A percentile compares a stretch with the other conserved stretches of the same genome.
Evolutionary conservation across 1,139 yeast genomes (phyloP).

Genomic region (Diutina siamensis): DNA sequence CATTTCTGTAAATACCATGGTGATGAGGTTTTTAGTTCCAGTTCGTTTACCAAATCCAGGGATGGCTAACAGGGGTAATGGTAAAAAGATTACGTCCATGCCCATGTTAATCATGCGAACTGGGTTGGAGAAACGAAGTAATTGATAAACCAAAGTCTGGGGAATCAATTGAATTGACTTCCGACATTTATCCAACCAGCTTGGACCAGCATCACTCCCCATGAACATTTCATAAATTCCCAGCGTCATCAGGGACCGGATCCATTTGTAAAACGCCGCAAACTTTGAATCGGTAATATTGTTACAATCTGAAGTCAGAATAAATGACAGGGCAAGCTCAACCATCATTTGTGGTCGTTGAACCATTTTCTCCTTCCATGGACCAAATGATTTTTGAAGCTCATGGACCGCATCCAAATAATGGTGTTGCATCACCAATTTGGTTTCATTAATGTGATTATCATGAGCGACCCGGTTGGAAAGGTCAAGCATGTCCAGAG

Average conservation of each 20-base stretch:
- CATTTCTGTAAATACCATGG: neutral
- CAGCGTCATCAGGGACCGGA: neutral
- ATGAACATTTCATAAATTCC: slow-evolving; percentile 60
- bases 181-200: slow-evolving; percentile 54
- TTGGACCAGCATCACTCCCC: slow-evolving; percentile 71
- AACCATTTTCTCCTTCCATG: neutral
- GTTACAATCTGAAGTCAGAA: neutral
- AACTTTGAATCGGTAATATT: neutral
- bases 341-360: neutral
- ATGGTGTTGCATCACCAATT: neutral
- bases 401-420: neutral
- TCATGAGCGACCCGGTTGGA: slow-evolving; percentile 1
- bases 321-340: neutral
- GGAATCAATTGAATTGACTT: slow-evolving; percentile 70
- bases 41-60: too few species aligned
- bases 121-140: slow-evolving; percentile 75
- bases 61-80: neutral
- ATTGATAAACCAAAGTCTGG: slow-evolving; percentile 60
- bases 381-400: neutral
- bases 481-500: neutral
- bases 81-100: slow-evolving; percentile 54
- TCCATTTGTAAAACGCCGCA: neutral
- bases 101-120: slow-evolving; percentile 68
- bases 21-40: slow-evolving; percentile 22
- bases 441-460: neutral